Percentiles rank a stretch among this genome's conserved stretches.
phyloP scores from a whole-genome alignment of 768 basidiomycete genomes.

The Sistotremastrum niveocremeum region DNA sequence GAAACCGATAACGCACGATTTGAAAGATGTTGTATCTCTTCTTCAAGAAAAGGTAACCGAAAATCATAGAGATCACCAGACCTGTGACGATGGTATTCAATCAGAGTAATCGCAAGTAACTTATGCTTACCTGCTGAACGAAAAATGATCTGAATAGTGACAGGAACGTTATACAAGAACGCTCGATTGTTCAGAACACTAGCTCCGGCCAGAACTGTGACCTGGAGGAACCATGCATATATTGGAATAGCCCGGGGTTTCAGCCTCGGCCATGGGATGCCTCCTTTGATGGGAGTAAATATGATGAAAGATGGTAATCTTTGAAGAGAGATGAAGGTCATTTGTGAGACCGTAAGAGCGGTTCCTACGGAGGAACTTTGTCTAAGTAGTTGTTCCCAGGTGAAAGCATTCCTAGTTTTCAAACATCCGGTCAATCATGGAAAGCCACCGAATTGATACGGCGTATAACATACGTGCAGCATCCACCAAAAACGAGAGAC shows the following conservation, averaged over 20 bases:
- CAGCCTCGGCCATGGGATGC: conserved; percentile 27
- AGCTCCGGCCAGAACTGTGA: conserved; percentile 49
- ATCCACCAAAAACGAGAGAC: conserved; percentile 65
- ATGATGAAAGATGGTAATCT: conserved; percentile 50
- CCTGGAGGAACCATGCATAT: conserved; percentile 54
- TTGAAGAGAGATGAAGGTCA: conserved; percentile 61
- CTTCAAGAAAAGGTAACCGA: conserved; percentile 46
- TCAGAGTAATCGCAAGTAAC: not conserved
- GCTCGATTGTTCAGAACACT: conserved; percentile 74
- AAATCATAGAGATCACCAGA: conserved; percentile 62
- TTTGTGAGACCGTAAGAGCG: conserved; percentile 75
- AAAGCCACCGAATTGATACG: not conserved
- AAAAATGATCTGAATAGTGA: conserved; percentile 73
- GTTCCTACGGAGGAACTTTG: conserved; percentile 55
- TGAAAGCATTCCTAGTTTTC: conserved; percentile 52
- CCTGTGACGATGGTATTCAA: conserved; percentile 26
- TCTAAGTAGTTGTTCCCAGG: conserved; percentile 61
- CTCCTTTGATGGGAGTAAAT: conserved; percentile 17
- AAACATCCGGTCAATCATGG: conserved; percentile 4
- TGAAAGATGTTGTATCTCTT: conserved; percentile 47
- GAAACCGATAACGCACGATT: conserved; percentile 41
- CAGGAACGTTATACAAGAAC: conserved; percentile 61
- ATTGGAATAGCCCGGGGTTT: conserved; percentile 60
- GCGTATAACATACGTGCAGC: conserved; percentile 48
- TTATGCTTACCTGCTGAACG: conserved; percentile 76